These are phyloP conservation scores for Pythium periplocum DNA, from an alignment of 352 stramenopile genomes.

Conservation along the genomic window DNA sequence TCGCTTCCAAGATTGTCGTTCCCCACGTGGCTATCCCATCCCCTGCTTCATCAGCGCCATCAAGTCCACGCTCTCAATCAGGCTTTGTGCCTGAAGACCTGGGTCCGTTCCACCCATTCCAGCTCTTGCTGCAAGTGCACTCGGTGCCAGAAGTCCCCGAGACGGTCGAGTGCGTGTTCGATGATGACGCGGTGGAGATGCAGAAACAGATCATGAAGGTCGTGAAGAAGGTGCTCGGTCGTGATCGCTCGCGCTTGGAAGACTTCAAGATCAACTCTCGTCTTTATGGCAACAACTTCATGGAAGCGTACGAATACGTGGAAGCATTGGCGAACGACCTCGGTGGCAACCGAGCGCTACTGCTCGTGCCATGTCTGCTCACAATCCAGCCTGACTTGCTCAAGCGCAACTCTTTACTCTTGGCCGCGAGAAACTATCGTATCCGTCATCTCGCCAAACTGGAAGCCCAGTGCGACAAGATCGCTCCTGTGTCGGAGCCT, in stretches of 20 bases:
- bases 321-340: slow-evolving; percentile 62
- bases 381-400: slow-evolving; percentile 56
- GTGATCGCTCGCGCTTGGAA: slow-evolving; percentile 47
- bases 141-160: slow-evolving; percentile 42
- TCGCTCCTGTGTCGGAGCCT: neutral
- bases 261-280: slow-evolving; percentile 83
- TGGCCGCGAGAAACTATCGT: slow-evolving; percentile 45
- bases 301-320: slow-evolving; percentile 65
- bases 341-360: slow-evolving; percentile 42
- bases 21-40: too few species aligned
- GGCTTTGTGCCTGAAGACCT: slow-evolving; percentile 5
- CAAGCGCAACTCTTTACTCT: slow-evolving; percentile 48
- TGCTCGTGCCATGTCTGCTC: slow-evolving; percentile 61
- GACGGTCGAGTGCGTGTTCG: slow-evolving; percentile 51
- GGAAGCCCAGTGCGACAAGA: slow-evolving; percentile 24
- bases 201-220: slow-evolving; percentile 70
- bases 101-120: slow-evolving; percentile 38
- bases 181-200: slow-evolving; percentile 53
- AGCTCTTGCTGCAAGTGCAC: slow-evolving; percentile 41
- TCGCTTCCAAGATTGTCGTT: neutral
- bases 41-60: slow-evolving; percentile 1
- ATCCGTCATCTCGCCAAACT: slow-evolving; percentile 36
- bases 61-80: neutral
- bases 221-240: slow-evolving; percentile 62
- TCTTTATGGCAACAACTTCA: slow-evolving; percentile 75